Conservation (phyloP, 2,329 filamentous ascomycete genomes). For the Scedosporium aurantiacum region DNA sequence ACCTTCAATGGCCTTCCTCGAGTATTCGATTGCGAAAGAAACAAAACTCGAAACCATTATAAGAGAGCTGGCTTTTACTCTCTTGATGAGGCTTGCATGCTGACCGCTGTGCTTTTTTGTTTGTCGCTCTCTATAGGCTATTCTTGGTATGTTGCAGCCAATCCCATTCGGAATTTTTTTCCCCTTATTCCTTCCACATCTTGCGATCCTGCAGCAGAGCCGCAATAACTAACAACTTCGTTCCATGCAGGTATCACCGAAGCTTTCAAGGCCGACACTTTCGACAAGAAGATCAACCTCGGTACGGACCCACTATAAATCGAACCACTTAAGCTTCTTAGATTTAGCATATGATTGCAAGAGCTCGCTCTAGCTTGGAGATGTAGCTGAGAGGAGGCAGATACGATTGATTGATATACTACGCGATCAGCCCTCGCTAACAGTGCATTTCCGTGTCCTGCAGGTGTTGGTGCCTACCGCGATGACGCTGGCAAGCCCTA, state of each 20-base stretch:
- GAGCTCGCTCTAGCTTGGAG: not conserved
- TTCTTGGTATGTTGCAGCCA: conserved; percentile 50
- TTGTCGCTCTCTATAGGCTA: conserved; percentile 42
- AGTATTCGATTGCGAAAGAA: not conserved
- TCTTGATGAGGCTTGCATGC: not conserved
- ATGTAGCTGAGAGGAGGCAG: conserved; percentile 3
- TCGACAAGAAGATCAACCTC: conserved; percentile 94
- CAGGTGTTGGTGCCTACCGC: conserved; percentile 93
- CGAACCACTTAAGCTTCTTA: conserved; percentile 6
- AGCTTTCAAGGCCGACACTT: conserved; percentile 94
- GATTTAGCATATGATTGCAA: conserved; percentile 2
- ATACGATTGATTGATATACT: not conserved
- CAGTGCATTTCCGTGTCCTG: conserved; percentile 1
- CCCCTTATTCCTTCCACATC: not conserved
- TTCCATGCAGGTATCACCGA: conserved; percentile 67
- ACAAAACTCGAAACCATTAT: conserved; percentile 9
- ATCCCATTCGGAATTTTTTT: conserved; percentile 6
- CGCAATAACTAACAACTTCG: conserved; percentile 14
- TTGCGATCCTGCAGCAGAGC: not conserved
- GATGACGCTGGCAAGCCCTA: conserved; percentile 97
- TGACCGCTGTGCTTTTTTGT: not conserved
- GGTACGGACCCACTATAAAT: conserved; percentile 38
- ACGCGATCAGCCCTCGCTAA: conserved; percentile 3
- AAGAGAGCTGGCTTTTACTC: not conserved
- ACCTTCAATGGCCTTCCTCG: not conserved